Evolutionary conservation across 768 basidiomycete genomes (phyloP), one percentile per base, ranked within the genome.

Genomic region (Termitomyces sp.): DNA sequence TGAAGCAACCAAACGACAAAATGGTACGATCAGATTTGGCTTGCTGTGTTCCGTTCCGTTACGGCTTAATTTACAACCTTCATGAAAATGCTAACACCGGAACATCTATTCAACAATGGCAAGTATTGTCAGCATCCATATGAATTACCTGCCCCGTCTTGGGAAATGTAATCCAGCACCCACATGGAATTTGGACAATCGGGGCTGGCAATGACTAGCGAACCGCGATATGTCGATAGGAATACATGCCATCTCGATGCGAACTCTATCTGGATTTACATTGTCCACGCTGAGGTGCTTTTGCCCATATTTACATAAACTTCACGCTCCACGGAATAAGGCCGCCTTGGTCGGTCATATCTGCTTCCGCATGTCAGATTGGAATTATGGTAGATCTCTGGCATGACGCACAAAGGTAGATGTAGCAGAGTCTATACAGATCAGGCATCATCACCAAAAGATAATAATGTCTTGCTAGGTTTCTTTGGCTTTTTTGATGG

Each of bases 391-490:
- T n/a, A 28, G 48, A 11, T 24, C n/a, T 8, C n/a, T 22, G 12
- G 22, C 9, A 3, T 26, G 10, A 49, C 35, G 17, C 37, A 50
- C 37, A 14, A 24, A 19, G 11, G 24, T 19, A 26, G 19, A 37
- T 11, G 11, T 24, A 15, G 15, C 12, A 22, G 14, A 22, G 8
- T 35, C 34, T 5, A 17, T 14, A 19, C n/a, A 4, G n/a, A 42
- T 73, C 60, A 82, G 40, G 80, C 71, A 53, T 82, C 82, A 59
- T 84, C 83, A 10, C 77, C 79, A 58, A 85, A 85, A 0, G 84
- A 85, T 8, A 85, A 71, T 37, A 80, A 54, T 6, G 73, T 70
- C 59, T 77, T 80, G 59, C 66, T 76, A 43, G 66, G 64, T 62
- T 77, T 77, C 70, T 84, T 88, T 3, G 71, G 49, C 61, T 85